Evolutionary conservation across 2,329 filamentous ascomycete species (phyloP).

Genomic region (Dothistroma septosporum): DNA sequence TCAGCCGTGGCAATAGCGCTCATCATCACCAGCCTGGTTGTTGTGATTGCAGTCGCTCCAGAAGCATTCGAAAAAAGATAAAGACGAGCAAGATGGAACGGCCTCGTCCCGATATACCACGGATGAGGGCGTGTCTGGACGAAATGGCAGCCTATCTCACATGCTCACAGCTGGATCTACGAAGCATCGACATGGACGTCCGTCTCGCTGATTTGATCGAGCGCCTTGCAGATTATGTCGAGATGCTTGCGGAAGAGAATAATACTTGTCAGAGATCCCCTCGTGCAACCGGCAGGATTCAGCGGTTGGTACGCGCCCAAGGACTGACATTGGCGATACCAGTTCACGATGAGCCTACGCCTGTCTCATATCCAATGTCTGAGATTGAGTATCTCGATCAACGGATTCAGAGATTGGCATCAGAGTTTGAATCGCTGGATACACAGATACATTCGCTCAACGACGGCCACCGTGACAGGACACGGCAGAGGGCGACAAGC

Average conservation of each 20-base stretch:
- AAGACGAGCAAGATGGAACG: background rate
- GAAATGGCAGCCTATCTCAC: background rate
- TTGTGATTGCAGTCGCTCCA: conserved; percentile 47
- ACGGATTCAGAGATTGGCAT: background rate
- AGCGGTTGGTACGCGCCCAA: background rate
- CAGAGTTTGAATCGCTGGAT: background rate
- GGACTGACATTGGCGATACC: background rate
- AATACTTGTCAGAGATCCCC: background rate
- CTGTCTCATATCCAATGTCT: background rate
- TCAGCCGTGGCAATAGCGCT: conserved; percentile 58
- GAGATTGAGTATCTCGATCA: background rate
- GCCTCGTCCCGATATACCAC: background rate
- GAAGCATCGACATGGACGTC: background rate
- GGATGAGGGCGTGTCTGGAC: background rate
- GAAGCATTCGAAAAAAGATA: conserved; percentile 1
- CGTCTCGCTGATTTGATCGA: background rate
- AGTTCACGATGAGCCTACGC: background rate
- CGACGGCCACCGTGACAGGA: background rate
- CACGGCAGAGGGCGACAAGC: background rate
- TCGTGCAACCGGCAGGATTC: background rate
- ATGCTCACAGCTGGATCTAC: background rate
- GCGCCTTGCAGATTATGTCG: background rate
- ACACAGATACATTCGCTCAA: background rate
- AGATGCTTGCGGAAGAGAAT: background rate
- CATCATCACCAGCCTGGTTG: conserved; percentile 57